Conservation (phyloP, 2,329 filamentous ascomycete species). For the Penicillium sp. region DNA sequence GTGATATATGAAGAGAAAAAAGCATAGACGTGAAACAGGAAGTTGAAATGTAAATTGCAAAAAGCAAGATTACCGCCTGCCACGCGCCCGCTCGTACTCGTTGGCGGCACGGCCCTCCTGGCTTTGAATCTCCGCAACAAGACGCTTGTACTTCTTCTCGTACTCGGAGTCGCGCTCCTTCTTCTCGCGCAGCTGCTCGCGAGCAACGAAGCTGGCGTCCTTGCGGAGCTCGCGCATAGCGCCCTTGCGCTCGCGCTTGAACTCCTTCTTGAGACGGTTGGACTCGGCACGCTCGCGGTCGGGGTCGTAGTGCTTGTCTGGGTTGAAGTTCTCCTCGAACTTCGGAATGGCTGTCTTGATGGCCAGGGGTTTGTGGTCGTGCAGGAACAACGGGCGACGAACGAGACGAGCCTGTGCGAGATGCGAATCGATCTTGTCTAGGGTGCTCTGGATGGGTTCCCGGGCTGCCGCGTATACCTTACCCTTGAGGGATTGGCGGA, state of each 20-base stretch:
- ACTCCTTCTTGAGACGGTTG: conserved; percentile 81
- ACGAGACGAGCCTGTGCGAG: conserved; percentile 61
- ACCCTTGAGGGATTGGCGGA: conserved; percentile 55
- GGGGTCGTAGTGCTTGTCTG: conserved; percentile 94
- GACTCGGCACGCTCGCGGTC: conserved; percentile 85
- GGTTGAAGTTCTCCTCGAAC: conserved; percentile 94
- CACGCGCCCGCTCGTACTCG: conserved; percentile 83
- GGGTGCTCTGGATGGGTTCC: conserved; percentile 31
- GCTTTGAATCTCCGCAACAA: conserved; percentile 93
- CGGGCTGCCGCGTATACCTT: conserved; percentile 49
- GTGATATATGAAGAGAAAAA: conserved; percentile 7
- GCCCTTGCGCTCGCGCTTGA: conserved; percentile 93
- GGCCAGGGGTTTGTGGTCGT: conserved; percentile 82
- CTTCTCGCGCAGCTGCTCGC: conserved; percentile 87
- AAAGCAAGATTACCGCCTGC: conserved; percentile 48
- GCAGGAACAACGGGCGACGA: conserved; percentile 79
- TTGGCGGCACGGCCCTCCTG: conserved; percentile 87
- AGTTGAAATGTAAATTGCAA: conserved; percentile 7
- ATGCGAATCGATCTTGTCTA: conserved; percentile 41
- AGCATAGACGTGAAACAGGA: conserved; percentile 10
- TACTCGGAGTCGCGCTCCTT: conserved; percentile 90
- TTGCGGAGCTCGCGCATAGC: conserved; percentile 92
- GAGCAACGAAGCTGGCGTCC: conserved; percentile 88
- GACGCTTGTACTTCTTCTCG: conserved; percentile 90
- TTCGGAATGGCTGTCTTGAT: conserved; percentile 89